phyloP scores from a whole-genome alignment of 257 asterid genomes.

The Gardenia jasminoides region DNA sequence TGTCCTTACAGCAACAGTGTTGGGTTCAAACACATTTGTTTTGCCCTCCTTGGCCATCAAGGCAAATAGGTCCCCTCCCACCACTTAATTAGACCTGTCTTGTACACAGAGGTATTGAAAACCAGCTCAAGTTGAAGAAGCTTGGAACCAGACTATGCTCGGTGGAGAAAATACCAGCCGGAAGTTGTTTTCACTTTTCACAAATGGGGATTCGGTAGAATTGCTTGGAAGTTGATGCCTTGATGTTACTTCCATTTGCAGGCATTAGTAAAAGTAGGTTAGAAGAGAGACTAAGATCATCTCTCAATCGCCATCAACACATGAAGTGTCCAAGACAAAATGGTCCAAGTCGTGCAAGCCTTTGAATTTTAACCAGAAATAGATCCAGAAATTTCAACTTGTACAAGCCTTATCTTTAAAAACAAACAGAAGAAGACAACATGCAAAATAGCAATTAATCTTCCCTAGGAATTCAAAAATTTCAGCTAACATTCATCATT shows the following conservation, averaged over 20 bases:
- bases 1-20: constrained; percentile 18
- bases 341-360: no score
- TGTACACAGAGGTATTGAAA: background rate
- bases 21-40: background rate
- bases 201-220: background rate
- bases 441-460: background rate
- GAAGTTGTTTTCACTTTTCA: background rate
- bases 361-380: no score
- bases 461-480: background rate
- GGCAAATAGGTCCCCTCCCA: constrained; percentile 5
- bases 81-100: background rate
- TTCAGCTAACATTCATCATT: no score
- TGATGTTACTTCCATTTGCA: no score
- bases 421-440: background rate
- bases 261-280: background rate
- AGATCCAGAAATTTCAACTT: no score
- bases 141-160: background rate
- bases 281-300: background rate
- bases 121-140: background rate
- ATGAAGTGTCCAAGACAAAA: background rate
- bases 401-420: background rate
- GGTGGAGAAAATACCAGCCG: background rate
- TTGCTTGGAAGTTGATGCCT: background rate
- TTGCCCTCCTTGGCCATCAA: background rate
- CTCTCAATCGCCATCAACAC: background rate